A percentile compares a stretch with the other conserved stretches of the same genome.
Conservation (phyloP, 2,329 filamentous ascomycete species). For the Monilinia fructigena region DNA sequence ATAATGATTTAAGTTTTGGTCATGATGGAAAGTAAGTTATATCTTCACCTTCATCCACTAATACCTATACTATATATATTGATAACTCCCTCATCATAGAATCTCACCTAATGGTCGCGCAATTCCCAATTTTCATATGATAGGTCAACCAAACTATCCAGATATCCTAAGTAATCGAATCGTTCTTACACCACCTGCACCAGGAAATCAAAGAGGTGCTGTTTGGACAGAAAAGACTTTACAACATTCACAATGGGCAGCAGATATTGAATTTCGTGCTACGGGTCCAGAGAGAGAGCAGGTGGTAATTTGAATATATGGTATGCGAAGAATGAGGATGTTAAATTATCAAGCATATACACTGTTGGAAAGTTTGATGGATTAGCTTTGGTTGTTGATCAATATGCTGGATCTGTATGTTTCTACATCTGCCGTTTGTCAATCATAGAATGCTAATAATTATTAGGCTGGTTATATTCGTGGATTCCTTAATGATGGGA, state of each 20-base stretch:
- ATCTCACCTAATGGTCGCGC: constrained; percentile 38
- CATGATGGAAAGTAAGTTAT: constrained; percentile 41
- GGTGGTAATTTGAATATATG: constrained; percentile 92
- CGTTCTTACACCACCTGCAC: constrained; percentile 84
- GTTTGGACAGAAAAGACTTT: constrained; percentile 72
- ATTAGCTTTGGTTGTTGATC: constrained; percentile 82
- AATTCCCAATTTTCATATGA: constrained; percentile 38
- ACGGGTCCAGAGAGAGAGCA: constrained; percentile 81
- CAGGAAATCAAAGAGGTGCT: constrained; percentile 80
- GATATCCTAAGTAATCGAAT: constrained; percentile 82
- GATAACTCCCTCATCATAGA: constrained; percentile 24
- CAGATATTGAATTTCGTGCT: constrained; percentile 83
- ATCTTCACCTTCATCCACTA: not conserved
- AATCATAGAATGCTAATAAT: not conserved
- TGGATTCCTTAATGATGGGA: constrained; percentile 92
- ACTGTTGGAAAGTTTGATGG: constrained; percentile 84
- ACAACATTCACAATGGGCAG: constrained; percentile 69
- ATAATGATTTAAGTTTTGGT: constrained; percentile 46
- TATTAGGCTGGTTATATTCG: constrained; percentile 71
- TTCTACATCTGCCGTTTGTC: not conserved
- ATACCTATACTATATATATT: too few relatives aligned
- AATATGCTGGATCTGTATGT: constrained; percentile 65
- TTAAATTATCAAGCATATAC: constrained; percentile 78
- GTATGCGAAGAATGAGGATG: constrained; percentile 71
- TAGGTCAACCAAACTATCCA: constrained; percentile 50